Conservation (phyloP, 495 filamentous ascomycete genomes). For the Penicillium daleae region DNA sequence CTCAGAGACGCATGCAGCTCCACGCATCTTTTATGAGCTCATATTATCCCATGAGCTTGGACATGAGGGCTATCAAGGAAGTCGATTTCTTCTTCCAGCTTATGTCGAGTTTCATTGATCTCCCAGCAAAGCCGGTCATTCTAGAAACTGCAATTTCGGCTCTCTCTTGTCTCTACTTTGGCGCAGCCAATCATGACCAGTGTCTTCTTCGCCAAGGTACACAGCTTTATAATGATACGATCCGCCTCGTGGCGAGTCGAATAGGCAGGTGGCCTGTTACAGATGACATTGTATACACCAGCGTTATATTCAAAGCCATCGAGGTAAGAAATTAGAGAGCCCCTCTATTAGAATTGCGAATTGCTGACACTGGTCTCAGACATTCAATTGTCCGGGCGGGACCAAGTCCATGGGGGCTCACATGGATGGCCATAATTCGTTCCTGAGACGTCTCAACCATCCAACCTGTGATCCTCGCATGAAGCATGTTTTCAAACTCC, state of each 20-base stretch:
- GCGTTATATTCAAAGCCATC: slow-evolving; percentile 5
- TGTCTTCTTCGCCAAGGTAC: not conserved
- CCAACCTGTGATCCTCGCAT: not conserved
- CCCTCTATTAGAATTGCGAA: not conserved
- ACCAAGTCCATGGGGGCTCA: not conserved
- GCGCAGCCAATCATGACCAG: not conserved
- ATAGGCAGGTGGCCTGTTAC: not conserved
- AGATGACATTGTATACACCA: not conserved
- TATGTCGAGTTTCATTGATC: not conserved
- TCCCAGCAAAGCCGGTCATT: not conserved
- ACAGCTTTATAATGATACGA: slow-evolving; percentile 2
- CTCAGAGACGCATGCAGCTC: not conserved
- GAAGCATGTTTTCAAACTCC: slow-evolving; percentile 2
- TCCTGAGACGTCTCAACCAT: not conserved
- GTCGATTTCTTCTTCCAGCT: slow-evolving; percentile 1
- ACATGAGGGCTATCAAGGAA: not conserved
- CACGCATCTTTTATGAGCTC: not conserved
- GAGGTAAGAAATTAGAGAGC: not conserved
- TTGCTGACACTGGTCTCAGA: not conserved
- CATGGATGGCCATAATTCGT: slow-evolving; percentile 4
- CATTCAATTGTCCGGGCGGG: not conserved
- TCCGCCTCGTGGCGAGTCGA: not conserved
- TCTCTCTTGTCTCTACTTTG: slow-evolving; percentile 2
- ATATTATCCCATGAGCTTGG: not conserved
- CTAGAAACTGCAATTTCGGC: not conserved